Evolutionary conservation across 352 stramenopile genomes (phyloP), one percentile per base, ranked within the genome.

Genomic region (Thalassiosira exigua): DNA sequence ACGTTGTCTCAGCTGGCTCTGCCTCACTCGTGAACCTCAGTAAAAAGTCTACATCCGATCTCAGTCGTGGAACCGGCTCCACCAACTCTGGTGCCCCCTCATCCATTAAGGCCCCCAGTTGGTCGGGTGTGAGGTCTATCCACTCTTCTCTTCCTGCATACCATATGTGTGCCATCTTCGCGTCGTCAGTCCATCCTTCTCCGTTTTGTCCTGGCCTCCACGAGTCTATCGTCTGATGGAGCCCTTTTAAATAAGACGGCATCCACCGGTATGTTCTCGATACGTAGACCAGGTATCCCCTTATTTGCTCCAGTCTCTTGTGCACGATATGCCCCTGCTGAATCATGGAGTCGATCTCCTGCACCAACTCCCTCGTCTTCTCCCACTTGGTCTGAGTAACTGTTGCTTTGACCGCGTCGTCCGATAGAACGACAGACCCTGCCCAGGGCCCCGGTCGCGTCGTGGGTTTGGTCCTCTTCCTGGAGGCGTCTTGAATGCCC

Each of bases 201-300:
- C 57, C 42, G 32, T 79, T 61, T 33, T 69, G 48, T 7, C 65
- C 62, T 9, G 1, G 1, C 51, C 83, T 77, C 75, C 74, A 90
- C 3, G 24, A 11, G 46, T 90, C 67, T 17, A 90, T 60, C 0
- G 82, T 86, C 0, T 84, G 27, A 57, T 87, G 70, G 3, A 90
- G 26, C 4, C 82, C 83, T 30, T 87, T 85, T 0, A 87, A n/a
- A 36, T 84, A 87, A 4, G 83, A 79, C 0, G 29, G 53, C 11
- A 84, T 39, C 22, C 32, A 74, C 7, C 0, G 0, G 42, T 85
- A 89, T 3, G 82, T 85, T 12, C 53, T 21, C 0, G 19, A n/a
- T 2, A 87, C 57, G 36, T 87, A 79, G 4, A 80, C 58, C 7
- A 81, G 12, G 51, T 79, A 85, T 1, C 77, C 77, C 26, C 61